These are phyloP conservation scores for Colletotrichum horii DNA, from an alignment of 2,329 filamentous ascomycete species.

Conservation along the genomic window DNA sequence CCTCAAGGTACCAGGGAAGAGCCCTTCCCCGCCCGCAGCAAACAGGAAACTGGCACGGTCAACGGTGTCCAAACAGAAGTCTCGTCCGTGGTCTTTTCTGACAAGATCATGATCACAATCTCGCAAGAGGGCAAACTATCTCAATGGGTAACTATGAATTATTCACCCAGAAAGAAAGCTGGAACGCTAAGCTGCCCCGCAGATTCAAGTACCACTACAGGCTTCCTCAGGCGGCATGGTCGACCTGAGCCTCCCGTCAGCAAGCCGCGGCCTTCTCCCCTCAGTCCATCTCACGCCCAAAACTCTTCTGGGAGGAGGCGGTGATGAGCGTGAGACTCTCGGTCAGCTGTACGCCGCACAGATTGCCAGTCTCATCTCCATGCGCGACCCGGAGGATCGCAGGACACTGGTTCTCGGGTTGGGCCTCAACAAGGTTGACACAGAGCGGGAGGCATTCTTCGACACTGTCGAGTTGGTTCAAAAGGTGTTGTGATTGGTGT, in stretches of 20 bases:
- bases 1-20: slow-evolving; percentile 48
- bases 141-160: slow-evolving; percentile 76
- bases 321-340: slow-evolving; percentile 77
- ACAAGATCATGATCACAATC: slow-evolving; percentile 90
- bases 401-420: slow-evolving; percentile 68
- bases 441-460: slow-evolving; percentile 64
- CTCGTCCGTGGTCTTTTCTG: slow-evolving; percentile 75
- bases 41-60: slow-evolving; percentile 64
- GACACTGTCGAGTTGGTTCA: slow-evolving; percentile 69
- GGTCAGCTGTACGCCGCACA: slow-evolving; percentile 91
- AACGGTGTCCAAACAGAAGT: slow-evolving; percentile 75
- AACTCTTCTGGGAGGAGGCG: slow-evolving; percentile 84
- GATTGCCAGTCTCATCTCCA: slow-evolving; percentile 79
- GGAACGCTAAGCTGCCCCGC: neutral
- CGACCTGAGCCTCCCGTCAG: slow-evolving; percentile 61
- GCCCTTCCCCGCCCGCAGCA: slow-evolving; percentile 73
- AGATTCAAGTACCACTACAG: slow-evolving; percentile 83
- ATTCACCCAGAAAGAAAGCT: slow-evolving; percentile 22
- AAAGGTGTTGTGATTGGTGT: slow-evolving; percentile 50
- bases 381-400: slow-evolving; percentile 69
- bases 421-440: slow-evolving; percentile 57
- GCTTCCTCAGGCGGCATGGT: slow-evolving; percentile 67
- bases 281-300: slow-evolving; percentile 83
- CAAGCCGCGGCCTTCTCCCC: slow-evolving; percentile 65
- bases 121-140: slow-evolving; percentile 84